Evolutionary conservation across 768 basidiomycete genomes (phyloP).

Genomic region (Termitomyces sp.): DNA sequence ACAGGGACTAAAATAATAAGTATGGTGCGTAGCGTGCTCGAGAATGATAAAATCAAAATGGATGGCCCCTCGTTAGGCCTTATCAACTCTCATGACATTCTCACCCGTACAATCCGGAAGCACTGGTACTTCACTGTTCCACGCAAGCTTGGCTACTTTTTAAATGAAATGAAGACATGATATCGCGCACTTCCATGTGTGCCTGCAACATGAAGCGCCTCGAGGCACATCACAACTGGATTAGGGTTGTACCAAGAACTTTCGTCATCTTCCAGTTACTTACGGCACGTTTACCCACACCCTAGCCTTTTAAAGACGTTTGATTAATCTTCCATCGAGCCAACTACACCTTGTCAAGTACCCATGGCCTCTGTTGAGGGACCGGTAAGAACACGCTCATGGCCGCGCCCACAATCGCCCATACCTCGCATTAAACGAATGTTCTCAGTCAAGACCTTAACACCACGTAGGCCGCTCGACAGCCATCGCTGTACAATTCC

Average conservation of each 20-base stretch:
- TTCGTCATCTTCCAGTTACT: conserved; percentile 13
- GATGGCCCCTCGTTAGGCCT: no score
- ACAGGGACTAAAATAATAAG: no score
- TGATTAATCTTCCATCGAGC: background rate
- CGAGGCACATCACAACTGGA: conserved; percentile 7
- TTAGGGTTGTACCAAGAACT: conserved; percentile 2
- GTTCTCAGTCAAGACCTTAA: conserved; percentile 10
- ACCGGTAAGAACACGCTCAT: conserved; percentile 8
- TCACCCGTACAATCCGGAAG: background rate
- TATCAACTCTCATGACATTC: background rate
- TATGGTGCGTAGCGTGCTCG: conserved; percentile 1
- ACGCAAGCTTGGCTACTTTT: background rate
- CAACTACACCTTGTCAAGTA: background rate
- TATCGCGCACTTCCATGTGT: background rate
- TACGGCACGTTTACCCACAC: conserved; percentile 10
- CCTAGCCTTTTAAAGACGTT: conserved; percentile 6
- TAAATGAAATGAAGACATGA: background rate
- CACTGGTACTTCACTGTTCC: background rate
- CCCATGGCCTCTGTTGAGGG: conserved; percentile 9
- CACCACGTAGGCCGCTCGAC: background rate
- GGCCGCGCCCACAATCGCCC: conserved; percentile 12
- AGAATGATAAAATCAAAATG: background rate
- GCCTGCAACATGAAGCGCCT: conserved; percentile 8
- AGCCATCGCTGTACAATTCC: conserved; percentile 14
- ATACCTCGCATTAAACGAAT: conserved; percentile 20